Percentiles rank a stretch among this genome's conserved stretches.
Evolutionary conservation across 2,329 filamentous ascomycete genomes (phyloP).

Genomic region (Akanthomyces muscarius): DNA sequence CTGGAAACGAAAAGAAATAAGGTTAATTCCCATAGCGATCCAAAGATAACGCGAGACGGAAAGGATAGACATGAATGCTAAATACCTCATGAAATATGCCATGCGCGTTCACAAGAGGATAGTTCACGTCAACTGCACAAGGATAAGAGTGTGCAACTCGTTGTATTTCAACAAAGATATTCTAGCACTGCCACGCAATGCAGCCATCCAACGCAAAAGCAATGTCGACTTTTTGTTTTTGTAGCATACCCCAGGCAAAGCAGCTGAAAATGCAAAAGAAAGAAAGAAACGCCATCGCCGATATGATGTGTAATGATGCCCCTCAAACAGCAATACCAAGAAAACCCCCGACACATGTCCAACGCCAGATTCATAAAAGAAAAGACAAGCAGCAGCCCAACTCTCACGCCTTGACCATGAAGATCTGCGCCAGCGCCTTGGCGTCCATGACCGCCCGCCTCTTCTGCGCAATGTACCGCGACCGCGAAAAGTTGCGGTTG

Average conservation of each 20-base stretch:
- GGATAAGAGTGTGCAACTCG: neutral
- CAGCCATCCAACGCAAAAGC: neutral
- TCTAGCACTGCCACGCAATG: neutral
- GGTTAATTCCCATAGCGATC: neutral
- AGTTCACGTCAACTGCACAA: too few species aligned
- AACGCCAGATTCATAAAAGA: slow-evolving; percentile 1
- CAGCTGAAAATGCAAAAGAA: neutral
- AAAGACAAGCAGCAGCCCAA: neutral
- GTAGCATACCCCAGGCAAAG: neutral
- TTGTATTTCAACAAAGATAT: neutral
- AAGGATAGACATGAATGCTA: neutral
- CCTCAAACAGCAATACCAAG: neutral
- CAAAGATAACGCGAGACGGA: neutral
- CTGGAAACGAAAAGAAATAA: neutral
- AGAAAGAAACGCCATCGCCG: slow-evolving; percentile 2
- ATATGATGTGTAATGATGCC: slow-evolving; percentile 2
- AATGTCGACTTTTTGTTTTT: neutral
- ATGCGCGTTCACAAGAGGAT: too few species aligned
- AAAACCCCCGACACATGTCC: neutral
- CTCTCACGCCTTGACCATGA: slow-evolving; percentile 58
- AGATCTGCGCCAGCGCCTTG: slow-evolving; percentile 80
- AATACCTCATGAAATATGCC: neutral
- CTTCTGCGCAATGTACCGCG: slow-evolving; percentile 85
- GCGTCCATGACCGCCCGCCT: slow-evolving; percentile 76
- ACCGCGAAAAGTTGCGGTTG: slow-evolving; percentile 69